A percentile compares a stretch with the other conserved stretches of the same genome.
phyloP scores from a whole-genome alignment of 805 yeast species.

The Metschnikowia koreensis region DNA sequence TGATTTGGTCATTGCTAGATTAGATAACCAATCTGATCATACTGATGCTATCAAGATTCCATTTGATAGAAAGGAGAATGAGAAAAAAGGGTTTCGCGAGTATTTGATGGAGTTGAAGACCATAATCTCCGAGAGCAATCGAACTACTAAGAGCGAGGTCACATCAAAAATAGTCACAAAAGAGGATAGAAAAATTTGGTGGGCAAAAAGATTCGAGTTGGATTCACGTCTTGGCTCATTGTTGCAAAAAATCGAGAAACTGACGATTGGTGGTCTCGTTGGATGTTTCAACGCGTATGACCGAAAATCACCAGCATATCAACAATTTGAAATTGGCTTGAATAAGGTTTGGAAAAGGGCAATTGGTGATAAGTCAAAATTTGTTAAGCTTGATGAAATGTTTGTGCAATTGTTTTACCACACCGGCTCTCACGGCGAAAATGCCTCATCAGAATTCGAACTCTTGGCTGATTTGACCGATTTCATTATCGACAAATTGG shows the following conservation, averaged over 20 bases:
- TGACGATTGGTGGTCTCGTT: slow-evolving; percentile 77
- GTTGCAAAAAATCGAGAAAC: slow-evolving; percentile 55
- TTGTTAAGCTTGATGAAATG: slow-evolving; percentile 18
- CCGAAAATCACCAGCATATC: slow-evolving; percentile 21
- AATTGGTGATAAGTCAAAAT: slow-evolving; percentile 5
- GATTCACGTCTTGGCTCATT: slow-evolving; percentile 56
- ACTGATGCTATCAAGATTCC: slow-evolving; percentile 62
- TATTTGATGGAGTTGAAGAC: slow-evolving; percentile 29
- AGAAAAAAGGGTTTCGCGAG: slow-evolving; percentile 42
- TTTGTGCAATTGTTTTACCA: slow-evolving; percentile 22
- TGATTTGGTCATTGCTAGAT: slow-evolving; percentile 53
- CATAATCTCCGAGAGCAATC: slow-evolving; percentile 62
- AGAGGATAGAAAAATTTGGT: slow-evolving; percentile 71
- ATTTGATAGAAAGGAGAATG: slow-evolving; percentile 45
- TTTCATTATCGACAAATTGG: slow-evolving; percentile 1
- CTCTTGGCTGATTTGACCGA: slow-evolving; percentile 11
- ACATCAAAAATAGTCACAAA: slow-evolving; percentile 53
- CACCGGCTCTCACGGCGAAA: slow-evolving; percentile 3
- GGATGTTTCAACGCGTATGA: slow-evolving; percentile 52
- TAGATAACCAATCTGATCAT: slow-evolving; percentile 20
- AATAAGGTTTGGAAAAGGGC: slow-evolving; percentile 11
- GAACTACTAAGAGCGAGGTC: slow-evolving; percentile 52
- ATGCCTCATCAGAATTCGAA: slow-evolving; percentile 3
- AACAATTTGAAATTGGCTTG: slow-evolving; percentile 22
- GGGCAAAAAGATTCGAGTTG: slow-evolving; percentile 62